Conservation (phyloP, 441 rosid species). For the Daphne laureola region DNA sequence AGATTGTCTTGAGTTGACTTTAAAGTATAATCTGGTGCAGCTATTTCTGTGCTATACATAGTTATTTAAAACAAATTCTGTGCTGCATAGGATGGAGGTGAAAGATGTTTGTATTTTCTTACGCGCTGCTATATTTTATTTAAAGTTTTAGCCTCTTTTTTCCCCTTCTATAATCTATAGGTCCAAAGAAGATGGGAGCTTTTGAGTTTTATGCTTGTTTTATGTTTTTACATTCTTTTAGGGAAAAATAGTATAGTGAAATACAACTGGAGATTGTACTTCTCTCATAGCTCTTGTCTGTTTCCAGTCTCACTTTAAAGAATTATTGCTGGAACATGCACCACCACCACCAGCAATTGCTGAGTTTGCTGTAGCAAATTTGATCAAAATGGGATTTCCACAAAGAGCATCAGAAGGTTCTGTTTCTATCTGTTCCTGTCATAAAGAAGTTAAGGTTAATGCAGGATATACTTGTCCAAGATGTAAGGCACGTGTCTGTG, state of each 20-base stretch:
- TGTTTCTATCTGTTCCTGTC: conserved; percentile 79
- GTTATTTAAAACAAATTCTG: too few species aligned
- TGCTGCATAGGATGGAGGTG: too few species aligned
- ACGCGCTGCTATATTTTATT: background rate
- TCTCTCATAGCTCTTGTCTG: background rate
- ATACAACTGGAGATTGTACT: background rate
- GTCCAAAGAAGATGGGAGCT: background rate
- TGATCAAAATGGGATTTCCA: conserved; percentile 95
- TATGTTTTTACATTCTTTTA: background rate
- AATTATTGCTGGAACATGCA: conserved; percentile 79
- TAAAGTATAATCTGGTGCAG: too few species aligned
- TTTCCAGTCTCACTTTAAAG: conserved; percentile 71
- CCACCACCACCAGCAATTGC: conserved; percentile 97
- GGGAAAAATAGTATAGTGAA: background rate
- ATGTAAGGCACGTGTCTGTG: conserved; percentile 87
- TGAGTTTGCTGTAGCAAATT: conserved; percentile 77
- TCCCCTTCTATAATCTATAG: background rate
- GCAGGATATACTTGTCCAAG: conserved; percentile 90
- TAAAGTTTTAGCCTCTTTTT: background rate
- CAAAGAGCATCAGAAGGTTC: conserved; percentile 83
- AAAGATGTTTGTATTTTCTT: too few species aligned
- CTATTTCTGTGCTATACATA: too few species aligned
- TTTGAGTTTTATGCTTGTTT: background rate
- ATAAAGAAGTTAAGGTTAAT: conserved; percentile 79
- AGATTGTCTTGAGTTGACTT: too few species aligned